These are phyloP conservation scores for Trametes versicolor DNA, from an alignment of 1,284 basidiomycete genomes.

Conservation along the genomic window DNA sequence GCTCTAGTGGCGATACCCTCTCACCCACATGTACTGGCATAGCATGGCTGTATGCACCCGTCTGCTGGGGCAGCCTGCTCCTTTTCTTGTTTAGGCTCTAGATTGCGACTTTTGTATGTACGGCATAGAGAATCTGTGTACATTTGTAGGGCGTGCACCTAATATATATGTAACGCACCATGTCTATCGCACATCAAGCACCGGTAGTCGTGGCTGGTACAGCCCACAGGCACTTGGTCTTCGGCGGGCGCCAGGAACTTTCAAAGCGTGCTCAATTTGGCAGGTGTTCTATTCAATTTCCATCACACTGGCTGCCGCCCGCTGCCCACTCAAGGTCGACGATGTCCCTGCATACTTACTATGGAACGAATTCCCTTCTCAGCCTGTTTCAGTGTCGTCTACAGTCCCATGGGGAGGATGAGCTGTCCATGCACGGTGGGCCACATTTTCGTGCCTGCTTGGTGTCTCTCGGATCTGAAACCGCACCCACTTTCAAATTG, in stretches of 20 bases:
- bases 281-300: slow-evolving; percentile 16
- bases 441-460: slow-evolving; percentile 7
- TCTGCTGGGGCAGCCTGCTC: too few species aligned
- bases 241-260: neutral
- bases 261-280: neutral
- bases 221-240: neutral
- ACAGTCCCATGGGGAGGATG: too few species aligned
- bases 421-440: too few species aligned
- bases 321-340: too few species aligned
- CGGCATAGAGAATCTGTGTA: slow-evolving; percentile 8
- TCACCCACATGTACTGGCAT: neutral
- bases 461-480: slow-evolving; percentile 15
- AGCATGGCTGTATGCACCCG: neutral
- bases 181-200: neutral
- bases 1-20: slow-evolving; percentile 42
- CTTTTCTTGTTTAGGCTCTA: neutral
- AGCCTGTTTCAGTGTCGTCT: neutral
- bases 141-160: slow-evolving; percentile 8
- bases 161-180: slow-evolving; percentile 14
- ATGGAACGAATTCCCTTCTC: neutral
- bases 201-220: neutral
- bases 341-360: neutral
- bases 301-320: neutral
- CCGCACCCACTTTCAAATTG: slow-evolving; percentile 8
- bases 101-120: slow-evolving; percentile 19